Base-by-base conservation (phyloP, 2,329 filamentous ascomycete species). In the Raffaelea arxii region DNA sequence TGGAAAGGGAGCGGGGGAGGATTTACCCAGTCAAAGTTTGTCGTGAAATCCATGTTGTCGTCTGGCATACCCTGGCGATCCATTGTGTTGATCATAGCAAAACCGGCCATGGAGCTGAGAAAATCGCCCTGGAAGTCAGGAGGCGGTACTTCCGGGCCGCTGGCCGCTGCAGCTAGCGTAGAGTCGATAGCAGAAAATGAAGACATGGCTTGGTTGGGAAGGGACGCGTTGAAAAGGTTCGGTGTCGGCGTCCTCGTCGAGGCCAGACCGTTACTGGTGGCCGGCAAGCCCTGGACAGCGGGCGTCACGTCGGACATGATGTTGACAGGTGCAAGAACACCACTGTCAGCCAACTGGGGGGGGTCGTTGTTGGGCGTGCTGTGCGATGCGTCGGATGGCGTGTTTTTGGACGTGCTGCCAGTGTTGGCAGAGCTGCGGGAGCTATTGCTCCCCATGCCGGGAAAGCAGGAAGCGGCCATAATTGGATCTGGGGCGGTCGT, bases 1-100 rank as follows among this genome's bases (percentile, higher is more conserved):
- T 9, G 9, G 9, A 14, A 21, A 27, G 24, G 24, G 6, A 27
- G 4, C 24, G 16, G n/a, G 16, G 19, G 12, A 38, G 10, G 41
- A 56, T 74, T 59, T 67, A 78, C 76, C 76, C 76, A 80, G 60
- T 80, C 75, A 56, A 80, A 75, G 42, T 72, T 76, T 38, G 65
- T 60, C 27, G 66, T 64, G 43, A 78, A 62, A 32, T 74, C 72
- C 56, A 71, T 65, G 50, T 56, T 62, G 30, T 53, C 58, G 18
- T 64, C 63, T 41, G 48, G 48, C 43, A 53, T 30, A 35, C 25
- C 30, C 19, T 18, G 36, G 18, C 21, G 30, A 16, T 23, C 35
- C 4, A 72, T 56, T 42, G 65, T 72, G 18, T 66, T 68, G 51
- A 77, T 72, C 69, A 78, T 74, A 46, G 62, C 63, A 32, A 64